phyloP scores from a whole-genome alignment of 164 flowering plant genomes.

The Amborella trichopoda region DNA sequence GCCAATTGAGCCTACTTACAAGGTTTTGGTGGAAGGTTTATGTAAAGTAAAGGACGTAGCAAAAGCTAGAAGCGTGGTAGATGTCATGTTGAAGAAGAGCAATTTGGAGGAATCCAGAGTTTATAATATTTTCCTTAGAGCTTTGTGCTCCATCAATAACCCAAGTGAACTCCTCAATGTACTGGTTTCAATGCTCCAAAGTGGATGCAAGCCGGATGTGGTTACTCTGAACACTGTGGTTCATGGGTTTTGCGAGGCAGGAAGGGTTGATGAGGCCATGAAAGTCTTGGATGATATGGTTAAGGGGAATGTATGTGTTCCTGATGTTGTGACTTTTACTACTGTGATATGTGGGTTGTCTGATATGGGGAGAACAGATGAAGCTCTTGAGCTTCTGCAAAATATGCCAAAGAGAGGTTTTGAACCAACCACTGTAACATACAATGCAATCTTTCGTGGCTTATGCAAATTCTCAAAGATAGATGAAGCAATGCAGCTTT shows the following conservation, averaged over 20 bases:
- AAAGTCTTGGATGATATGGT: conserved; percentile 69
- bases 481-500: conserved; percentile 43
- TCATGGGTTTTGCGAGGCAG: conserved; percentile 73
- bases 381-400: conserved; percentile 41
- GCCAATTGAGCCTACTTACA: conserved; percentile 62
- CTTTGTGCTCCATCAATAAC: conserved; percentile 46
- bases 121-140: conserved; percentile 75
- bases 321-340: conserved; percentile 78
- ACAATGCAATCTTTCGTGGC: conserved; percentile 65
- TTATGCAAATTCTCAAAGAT: conserved; percentile 33
- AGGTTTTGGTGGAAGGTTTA: conserved; percentile 54
- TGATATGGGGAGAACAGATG: conserved; percentile 34
- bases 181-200: conserved; percentile 66
- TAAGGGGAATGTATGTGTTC: conserved; percentile 48
- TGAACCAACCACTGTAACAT: conserved; percentile 50
- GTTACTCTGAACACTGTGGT: conserved; percentile 69
- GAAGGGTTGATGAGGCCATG: conserved; percentile 56
- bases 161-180: conserved; percentile 75
- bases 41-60: conserved; percentile 38
- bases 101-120: conserved; percentile 43
- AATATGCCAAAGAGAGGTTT: conserved; percentile 49
- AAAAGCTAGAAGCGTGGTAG: conserved; percentile 57
- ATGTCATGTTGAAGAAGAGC: conserved; percentile 39
- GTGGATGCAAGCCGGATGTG: conserved; percentile 62
- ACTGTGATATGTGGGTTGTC: conserved; percentile 56